These are phyloP conservation scores for Histomonas meleagridis DNA, from an alignment of 208 protist genomes.

Conservation along the genomic window DNA sequence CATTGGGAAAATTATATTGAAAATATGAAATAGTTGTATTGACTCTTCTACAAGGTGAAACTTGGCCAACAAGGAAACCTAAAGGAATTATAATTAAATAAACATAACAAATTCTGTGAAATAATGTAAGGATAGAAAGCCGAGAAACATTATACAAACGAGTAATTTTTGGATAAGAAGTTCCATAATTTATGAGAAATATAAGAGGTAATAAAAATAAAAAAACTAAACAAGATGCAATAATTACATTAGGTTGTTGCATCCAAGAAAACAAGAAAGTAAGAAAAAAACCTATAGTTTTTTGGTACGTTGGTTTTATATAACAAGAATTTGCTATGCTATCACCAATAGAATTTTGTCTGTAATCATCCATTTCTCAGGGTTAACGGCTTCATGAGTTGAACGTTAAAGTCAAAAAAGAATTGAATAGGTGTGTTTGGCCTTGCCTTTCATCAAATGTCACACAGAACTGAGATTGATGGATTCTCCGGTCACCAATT, in stretches of 20 bases:
- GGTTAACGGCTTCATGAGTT: no score
- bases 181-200: not conserved
- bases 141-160: conserved; percentile 3
- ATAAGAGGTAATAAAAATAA: not conserved
- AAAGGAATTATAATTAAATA: not conserved
- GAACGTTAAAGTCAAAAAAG: no score
- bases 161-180: not conserved
- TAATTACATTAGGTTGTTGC: not conserved
- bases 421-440: no score
- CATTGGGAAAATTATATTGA: no score
- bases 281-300: no score
- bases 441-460: no score
- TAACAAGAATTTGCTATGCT: no score
- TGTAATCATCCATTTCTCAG: no score
- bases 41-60: not conserved
- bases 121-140: conserved; percentile 31
- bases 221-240: not conserved
- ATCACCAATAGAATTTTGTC: no score
- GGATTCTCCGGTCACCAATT: not conserved
- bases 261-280: no score
- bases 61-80: not conserved
- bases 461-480: not conserved
- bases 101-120: not conserved
- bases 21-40: no score
- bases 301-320: no score